Evolutionary conservation across 2,329 filamentous ascomycete genomes (phyloP).

Genomic region (Cladorrhinum sp.): DNA sequence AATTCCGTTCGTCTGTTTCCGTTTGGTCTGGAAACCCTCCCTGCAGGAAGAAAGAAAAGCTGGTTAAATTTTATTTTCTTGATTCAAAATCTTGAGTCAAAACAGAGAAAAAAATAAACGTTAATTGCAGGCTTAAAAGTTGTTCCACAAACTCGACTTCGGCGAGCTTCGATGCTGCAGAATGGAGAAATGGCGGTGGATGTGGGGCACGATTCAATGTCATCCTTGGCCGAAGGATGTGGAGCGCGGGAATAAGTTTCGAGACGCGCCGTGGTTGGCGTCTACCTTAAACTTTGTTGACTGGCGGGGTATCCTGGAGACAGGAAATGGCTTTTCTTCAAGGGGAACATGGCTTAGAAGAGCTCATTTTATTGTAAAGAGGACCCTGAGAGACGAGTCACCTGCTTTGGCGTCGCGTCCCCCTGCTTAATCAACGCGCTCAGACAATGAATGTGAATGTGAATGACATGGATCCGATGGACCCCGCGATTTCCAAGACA

Average conservation of each 20-base stretch:
- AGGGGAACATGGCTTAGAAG: not conserved
- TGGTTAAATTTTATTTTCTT: too few species aligned
- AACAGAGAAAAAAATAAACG: not conserved
- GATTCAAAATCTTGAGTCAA: too few species aligned
- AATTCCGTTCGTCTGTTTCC: not conserved
- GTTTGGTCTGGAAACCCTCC: not conserved
- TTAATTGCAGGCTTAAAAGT: too few species aligned
- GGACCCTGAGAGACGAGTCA: constrained; percentile 12
- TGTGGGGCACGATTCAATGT: constrained; percentile 8
- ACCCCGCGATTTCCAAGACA: constrained; percentile 16
- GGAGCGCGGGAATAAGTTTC: constrained; percentile 5
- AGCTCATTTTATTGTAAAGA: not conserved
- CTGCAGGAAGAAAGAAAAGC: too few species aligned
- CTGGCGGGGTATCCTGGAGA: not conserved
- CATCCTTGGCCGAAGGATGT: not conserved
- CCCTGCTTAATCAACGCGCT: not conserved
- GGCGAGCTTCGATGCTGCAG: not conserved
- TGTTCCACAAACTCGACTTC: not conserved
- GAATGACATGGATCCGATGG: constrained; percentile 9
- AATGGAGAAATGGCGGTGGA: constrained; percentile 10
- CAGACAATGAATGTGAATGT: not conserved
- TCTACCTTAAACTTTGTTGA: not conserved
- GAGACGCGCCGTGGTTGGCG: constrained; percentile 12
- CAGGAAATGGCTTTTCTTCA: not conserved
- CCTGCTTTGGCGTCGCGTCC: constrained; percentile 24